Evolutionary conservation across 352 stramenopile genomes (phyloP).

Genomic region (Thalassiosira mediterranea): DNA sequence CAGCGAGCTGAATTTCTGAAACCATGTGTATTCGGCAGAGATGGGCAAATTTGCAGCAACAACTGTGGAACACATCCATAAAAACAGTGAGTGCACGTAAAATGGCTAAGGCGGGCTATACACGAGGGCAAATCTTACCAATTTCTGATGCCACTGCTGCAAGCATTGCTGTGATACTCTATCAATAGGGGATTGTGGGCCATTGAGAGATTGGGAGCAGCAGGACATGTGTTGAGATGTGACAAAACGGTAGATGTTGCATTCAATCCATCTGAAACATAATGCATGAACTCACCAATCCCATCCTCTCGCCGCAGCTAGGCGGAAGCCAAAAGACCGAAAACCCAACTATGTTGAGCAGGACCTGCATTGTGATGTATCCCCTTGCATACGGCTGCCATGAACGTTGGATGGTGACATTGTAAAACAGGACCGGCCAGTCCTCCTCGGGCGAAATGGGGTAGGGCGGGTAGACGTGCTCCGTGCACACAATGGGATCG

Average conservation of each 20-base stretch:
- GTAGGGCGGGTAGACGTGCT: slow-evolving; percentile 42
- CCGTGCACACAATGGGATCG: slow-evolving; percentile 8
- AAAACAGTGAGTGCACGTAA: no score
- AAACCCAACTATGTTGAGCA: slow-evolving; percentile 54
- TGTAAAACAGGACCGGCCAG: slow-evolving; percentile 54
- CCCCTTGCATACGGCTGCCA: slow-evolving; percentile 53
- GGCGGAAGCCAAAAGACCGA: slow-evolving; percentile 52
- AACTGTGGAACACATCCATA: no score
- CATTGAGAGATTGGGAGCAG: no score
- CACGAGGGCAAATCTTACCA: no score
- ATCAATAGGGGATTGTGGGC: no score
- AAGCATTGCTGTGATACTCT: slow-evolving; percentile 57
- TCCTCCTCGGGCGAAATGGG: slow-evolving; percentile 33
- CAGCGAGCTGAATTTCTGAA: slow-evolving; percentile 44
- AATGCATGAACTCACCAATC: no score
- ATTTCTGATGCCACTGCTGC: slow-evolving; percentile 55
- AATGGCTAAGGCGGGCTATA: no score
- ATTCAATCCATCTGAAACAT: no score
- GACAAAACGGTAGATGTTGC: no score
- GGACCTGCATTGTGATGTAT: slow-evolving; percentile 41
- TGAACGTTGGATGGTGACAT: slow-evolving; percentile 38
- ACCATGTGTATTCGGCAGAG: slow-evolving; percentile 47
- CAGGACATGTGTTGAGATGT: no score
- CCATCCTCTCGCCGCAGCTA: slow-evolving; percentile 52
- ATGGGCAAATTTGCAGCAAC: slow-evolving; percentile 39